Percentiles rank a stretch among this genome's conserved stretches.
Evolutionary conservation across 345 rosid species (phyloP).

Genomic region (Iberis pinnata): DNA sequence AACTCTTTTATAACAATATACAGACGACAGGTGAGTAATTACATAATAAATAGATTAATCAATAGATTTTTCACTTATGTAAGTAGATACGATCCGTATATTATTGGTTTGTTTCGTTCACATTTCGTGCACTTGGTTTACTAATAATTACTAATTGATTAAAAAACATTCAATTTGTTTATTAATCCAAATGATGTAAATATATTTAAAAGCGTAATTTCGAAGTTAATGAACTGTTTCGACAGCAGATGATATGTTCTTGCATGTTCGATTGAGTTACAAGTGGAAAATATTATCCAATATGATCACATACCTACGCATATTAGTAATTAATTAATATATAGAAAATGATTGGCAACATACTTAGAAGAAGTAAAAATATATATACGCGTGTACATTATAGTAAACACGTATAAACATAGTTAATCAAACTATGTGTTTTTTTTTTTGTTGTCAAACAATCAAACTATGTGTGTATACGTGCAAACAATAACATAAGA

Average conservation of each 20-base stretch:
- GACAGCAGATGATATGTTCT: no score
- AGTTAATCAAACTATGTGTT: conserved; percentile 4
- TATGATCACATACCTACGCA: no score
- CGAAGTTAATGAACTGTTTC: no score
- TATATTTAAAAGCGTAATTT: not conserved
- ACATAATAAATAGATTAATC: no score
- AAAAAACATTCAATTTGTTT: not conserved
- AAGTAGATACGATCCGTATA: not conserved
- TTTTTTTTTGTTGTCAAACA: no score
- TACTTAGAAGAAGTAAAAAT: conserved; percentile 1
- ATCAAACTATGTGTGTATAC: conserved; percentile 13
- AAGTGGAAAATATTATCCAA: no score
- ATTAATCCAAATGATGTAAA: not conserved
- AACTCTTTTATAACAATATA: not conserved
- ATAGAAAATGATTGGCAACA: not conserved
- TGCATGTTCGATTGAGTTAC: no score
- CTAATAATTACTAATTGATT: not conserved
- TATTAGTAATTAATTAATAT: no score
- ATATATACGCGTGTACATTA: conserved; percentile 18
- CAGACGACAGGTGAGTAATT: no score
- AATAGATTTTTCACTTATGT: not conserved
- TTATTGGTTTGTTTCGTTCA: not conserved
- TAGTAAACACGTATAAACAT: conserved; percentile 11
- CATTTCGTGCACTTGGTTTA: not conserved
- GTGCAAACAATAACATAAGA: conserved; percentile 31